Evolutionary conservation across 345 rosid species (phyloP), one percentile per base, ranked within the genome.

Genomic region (Clausena lansium): DNA sequence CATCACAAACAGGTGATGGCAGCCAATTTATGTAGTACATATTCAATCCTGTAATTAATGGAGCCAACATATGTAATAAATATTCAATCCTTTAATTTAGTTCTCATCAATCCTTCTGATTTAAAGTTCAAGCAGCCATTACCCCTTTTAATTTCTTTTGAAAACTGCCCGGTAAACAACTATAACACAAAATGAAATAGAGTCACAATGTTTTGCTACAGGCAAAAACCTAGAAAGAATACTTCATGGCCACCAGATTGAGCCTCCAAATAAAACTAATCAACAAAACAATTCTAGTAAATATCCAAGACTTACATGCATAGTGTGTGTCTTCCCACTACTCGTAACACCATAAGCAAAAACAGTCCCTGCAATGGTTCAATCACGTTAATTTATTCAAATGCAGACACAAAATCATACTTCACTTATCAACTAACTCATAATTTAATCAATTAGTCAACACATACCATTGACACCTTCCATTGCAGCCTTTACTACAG

Each of bases 321-420:
- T 97, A 33, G 99, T 97, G 78, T 93, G 98, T 0, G 99, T 97
- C 89, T 97, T 94, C 75, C 99, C 99, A 87, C 99, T 97, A 65
- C 99, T 97, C 27, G 99, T 97, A 79, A 97, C 99, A 82, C 99
- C 99, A 80, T 97, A 97, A 24, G 99, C 99, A 71, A 97, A 97
- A 67, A 97, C 98, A 32, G 99, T 97, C 68, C 99, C 99, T 97
- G 90, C 80, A 82, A 83, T 77, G 32, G 50, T 75, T 32, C 50
- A 50, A 13, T 75, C 76, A 45, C 55, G 69, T 38, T 32, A n/a
- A 73, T 35, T 73, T 7, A 39, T 67, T 25, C 33, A n/a, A 50
- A 41, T 10, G 61, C 73, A 36, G 36, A 67, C 15, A 35, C 58
- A 22, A 25, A 32, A 80, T 6, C 7, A 38, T 7, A 71, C 30